Conservation (phyloP, 495 filamentous ascomycete genomes). For the Aspergillus haitiensis region DNA sequence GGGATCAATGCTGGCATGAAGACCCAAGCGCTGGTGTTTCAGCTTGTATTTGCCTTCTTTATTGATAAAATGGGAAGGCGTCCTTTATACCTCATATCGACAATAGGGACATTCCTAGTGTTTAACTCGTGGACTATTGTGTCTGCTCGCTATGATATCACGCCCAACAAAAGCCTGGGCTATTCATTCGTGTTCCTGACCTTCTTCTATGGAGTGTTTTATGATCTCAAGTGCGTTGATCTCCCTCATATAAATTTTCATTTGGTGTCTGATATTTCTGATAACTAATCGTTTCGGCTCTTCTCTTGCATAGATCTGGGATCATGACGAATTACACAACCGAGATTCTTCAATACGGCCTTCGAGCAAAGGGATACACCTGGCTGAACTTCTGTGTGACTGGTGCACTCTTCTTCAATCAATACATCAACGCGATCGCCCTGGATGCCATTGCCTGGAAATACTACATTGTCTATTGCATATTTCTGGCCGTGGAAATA, state of each 20-base stretch:
- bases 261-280: background rate
- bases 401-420: slow-evolving; percentile 3
- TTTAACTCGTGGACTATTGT: slow-evolving; percentile 12
- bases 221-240: slow-evolving; percentile 8
- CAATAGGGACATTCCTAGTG: slow-evolving; percentile 4
- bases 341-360: slow-evolving; percentile 6
- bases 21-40: background rate
- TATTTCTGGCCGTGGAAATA: background rate
- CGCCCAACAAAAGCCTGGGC: slow-evolving; percentile 3
- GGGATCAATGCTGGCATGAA: slow-evolving; percentile 15
- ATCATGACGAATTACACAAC: slow-evolving; percentile 6
- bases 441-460: slow-evolving; percentile 2
- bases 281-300: background rate
- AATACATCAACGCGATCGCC: slow-evolving; percentile 6
- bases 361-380: slow-evolving; percentile 9
- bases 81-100: slow-evolving; percentile 6
- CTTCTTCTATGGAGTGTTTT: slow-evolving; percentile 7
- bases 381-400: slow-evolving; percentile 8
- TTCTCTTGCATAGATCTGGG: slow-evolving; percentile 4
- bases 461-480: slow-evolving; percentile 5
- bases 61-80: slow-evolving; percentile 5
- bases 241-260: background rate
- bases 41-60: slow-evolving; percentile 10
- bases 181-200: slow-evolving; percentile 10
- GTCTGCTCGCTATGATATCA: slow-evolving; percentile 4